A percentile compares a stretch with the other conserved stretches of the same genome.
These are phyloP conservation scores for Hypholoma sublateritium DNA, from an alignment of 768 basidiomycete species.

Conservation along the genomic window DNA sequence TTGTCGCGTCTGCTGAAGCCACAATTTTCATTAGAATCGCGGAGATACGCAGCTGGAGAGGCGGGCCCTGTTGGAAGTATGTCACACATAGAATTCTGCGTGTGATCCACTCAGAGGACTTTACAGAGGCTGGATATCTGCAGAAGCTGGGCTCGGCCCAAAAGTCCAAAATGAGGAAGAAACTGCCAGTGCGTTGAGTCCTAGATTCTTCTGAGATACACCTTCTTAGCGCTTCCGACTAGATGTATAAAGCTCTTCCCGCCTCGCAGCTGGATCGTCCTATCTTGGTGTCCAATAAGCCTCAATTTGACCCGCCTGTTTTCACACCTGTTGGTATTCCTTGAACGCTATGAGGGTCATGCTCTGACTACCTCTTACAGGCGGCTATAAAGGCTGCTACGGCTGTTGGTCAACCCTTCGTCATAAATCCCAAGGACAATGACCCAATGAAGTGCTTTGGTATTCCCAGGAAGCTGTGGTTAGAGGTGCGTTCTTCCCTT, in stretches of 20 bases:
- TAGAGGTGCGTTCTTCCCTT: conserved; percentile 57
- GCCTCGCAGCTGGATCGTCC: conserved; percentile 2
- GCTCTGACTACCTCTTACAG: conserved; percentile 4
- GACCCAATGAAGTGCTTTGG: conserved; percentile 67
- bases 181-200: conserved; percentile 8
- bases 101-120: neutral
- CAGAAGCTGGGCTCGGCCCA: conserved; percentile 9
- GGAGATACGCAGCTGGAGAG: conserved; percentile 9
- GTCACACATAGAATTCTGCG: neutral
- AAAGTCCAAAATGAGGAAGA: conserved; percentile 8
- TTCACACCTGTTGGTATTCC: conserved; percentile 12
- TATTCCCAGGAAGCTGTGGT: conserved; percentile 62
- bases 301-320: conserved; percentile 4
- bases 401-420: conserved; percentile 44
- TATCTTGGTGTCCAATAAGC: conserved; percentile 1
- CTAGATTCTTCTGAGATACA: neutral
- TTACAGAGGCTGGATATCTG: conserved; percentile 16
- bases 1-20: conserved; percentile 9
- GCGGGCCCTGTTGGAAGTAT: conserved; percentile 4
- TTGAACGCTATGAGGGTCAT: neutral
- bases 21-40: conserved; percentile 4
- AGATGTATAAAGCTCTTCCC: conserved; percentile 12
- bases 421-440: conserved; percentile 43
- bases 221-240: neutral
- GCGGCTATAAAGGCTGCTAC: conserved; percentile 24